These are phyloP conservation scores for Trichoderma polysporum DNA, from an alignment of 2,329 filamentous ascomycete species.

Conservation along the genomic window DNA sequence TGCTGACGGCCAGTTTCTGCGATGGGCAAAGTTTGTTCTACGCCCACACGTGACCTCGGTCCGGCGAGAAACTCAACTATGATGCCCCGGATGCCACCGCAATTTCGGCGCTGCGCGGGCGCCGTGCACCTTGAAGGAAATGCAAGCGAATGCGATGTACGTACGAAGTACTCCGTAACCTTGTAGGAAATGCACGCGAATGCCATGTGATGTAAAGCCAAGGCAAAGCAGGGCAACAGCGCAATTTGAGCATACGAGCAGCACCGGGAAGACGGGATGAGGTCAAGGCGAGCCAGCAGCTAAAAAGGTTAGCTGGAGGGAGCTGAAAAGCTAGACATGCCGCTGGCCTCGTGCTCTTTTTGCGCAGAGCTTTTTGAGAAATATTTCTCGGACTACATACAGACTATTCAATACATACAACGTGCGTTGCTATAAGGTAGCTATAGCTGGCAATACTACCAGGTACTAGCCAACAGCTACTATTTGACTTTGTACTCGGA, in stretches of 20 bases:
- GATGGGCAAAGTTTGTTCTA: neutral
- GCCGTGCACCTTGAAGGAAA: neutral
- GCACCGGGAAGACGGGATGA: neutral
- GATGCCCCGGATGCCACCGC: neutral
- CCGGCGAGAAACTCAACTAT: neutral
- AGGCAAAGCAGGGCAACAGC: neutral
- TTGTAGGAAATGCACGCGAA: neutral
- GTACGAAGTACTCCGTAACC: neutral
- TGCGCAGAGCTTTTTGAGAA: neutral
- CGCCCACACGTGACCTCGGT: slow-evolving; percentile 9
- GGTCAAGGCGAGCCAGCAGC: neutral
- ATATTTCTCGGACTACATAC: neutral
- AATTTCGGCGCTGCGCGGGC: slow-evolving; percentile 19
- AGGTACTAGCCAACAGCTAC: no score
- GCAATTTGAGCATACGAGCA: neutral
- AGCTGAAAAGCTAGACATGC: neutral
- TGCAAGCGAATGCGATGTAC: neutral
- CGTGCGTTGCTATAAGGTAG: no score
- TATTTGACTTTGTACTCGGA: no score
- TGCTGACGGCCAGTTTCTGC: slow-evolving; percentile 28
- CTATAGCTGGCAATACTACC: neutral
- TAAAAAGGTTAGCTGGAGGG: neutral
- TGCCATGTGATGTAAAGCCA: neutral
- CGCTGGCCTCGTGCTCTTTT: neutral
- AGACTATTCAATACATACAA: neutral